Percentiles rank a stretch among this genome's conserved stretches.
phyloP scores from a whole-genome alignment of 129 eudicot genomes.

The Lactuca saligna region DNA sequence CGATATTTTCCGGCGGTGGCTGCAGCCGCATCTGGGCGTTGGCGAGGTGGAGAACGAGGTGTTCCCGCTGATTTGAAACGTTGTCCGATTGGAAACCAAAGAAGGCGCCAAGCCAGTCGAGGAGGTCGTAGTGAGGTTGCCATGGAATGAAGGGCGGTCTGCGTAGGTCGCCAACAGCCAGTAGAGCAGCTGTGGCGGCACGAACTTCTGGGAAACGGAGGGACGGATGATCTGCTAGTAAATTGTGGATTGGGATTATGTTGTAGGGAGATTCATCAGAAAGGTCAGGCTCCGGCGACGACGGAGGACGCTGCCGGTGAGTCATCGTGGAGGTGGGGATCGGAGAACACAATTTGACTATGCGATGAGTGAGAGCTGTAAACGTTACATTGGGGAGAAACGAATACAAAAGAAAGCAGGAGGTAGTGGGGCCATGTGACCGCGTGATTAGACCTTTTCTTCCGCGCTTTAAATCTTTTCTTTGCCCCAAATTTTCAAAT shows the following conservation, averaged over 20 bases:
- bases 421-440: slow-evolving; percentile 7
- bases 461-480: slow-evolving; percentile 2
- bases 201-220: slow-evolving; percentile 92
- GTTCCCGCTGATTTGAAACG: slow-evolving; percentile 79
- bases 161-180: slow-evolving; percentile 73
- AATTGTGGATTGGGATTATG: slow-evolving; percentile 83
- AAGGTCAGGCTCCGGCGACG: slow-evolving; percentile 21
- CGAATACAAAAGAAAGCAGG: not conserved
- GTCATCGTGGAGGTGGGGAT: slow-evolving; percentile 32
- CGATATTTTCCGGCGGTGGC: slow-evolving; percentile 77
- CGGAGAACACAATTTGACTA: not conserved
- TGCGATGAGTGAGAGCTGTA: not conserved
- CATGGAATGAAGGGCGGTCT: slow-evolving; percentile 66
- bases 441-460: slow-evolving; percentile 34
- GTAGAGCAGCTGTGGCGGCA: slow-evolving; percentile 83
- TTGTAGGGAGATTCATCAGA: slow-evolving; percentile 43
- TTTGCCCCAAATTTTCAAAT: slow-evolving; percentile 1
- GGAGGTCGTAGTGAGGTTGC: slow-evolving; percentile 62
- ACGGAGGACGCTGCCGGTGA: slow-evolving; percentile 39
- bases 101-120: slow-evolving; percentile 83
- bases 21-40: slow-evolving; percentile 87
- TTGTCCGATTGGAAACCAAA: slow-evolving; percentile 79
- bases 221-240: slow-evolving; percentile 84
- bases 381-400: not conserved
- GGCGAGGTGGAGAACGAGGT: slow-evolving; percentile 77